phyloP scores from a whole-genome alignment of 208 protist species.

The Angomonas ambiguus region DNA sequence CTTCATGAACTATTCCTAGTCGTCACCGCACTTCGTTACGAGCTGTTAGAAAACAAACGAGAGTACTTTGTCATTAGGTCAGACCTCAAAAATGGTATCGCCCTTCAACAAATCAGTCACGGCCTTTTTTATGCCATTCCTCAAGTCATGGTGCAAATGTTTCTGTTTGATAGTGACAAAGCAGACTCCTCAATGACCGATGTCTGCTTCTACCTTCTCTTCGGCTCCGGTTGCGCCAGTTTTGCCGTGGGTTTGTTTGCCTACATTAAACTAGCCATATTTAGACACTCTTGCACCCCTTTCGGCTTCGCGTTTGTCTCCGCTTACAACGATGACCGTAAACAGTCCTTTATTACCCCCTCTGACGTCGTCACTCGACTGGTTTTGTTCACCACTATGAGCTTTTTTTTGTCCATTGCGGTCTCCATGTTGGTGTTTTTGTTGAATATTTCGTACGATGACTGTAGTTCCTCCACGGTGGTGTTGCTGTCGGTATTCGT shows the following conservation, averaged over 20 bases:
- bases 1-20: slow-evolving; percentile 71
- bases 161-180: slow-evolving; percentile 30
- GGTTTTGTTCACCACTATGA: slow-evolving; percentile 15
- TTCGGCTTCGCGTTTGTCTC: slow-evolving; percentile 63
- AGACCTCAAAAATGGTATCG: slow-evolving; percentile 71
- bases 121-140: slow-evolving; percentile 59
- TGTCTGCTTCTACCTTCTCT: slow-evolving; percentile 44
- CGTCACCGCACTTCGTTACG: slow-evolving; percentile 59
- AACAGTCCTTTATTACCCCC: slow-evolving; percentile 13
- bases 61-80: slow-evolving; percentile 78
- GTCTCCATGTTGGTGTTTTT: slow-evolving; percentile 31
- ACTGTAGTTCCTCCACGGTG: slow-evolving; percentile 10
- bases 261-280: slow-evolving; percentile 42
- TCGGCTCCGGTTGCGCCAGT: slow-evolving; percentile 23
- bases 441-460: slow-evolving; percentile 21
- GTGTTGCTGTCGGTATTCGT: slow-evolving; percentile 38
- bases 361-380: slow-evolving; percentile 21
- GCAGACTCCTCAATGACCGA: background rate
- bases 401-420: slow-evolving; percentile 12
- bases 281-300: slow-evolving; percentile 62
- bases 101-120: slow-evolving; percentile 53
- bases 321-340: background rate
- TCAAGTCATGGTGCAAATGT: slow-evolving; percentile 73
- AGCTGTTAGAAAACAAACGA: slow-evolving; percentile 29
- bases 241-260: slow-evolving; percentile 58